Evolutionary conservation across 176 grass and related monocot genomes (phyloP), one percentile per base, ranked within the genome.

Genomic region (Triticum dicoccoides): DNA sequence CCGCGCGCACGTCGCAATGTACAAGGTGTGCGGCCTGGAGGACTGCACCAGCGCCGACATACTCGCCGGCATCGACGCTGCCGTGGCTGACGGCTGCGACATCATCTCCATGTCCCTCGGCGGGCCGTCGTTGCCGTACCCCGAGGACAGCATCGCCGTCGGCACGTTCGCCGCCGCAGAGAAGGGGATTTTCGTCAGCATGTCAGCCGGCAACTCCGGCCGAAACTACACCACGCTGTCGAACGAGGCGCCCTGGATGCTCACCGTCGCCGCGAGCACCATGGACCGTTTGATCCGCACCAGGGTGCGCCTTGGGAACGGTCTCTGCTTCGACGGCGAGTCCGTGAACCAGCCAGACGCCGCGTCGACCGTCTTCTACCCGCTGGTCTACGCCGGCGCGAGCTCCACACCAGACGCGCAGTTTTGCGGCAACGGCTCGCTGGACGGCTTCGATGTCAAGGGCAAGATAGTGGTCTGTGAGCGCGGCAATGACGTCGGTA

Each of bases 391-490:
- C 69, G 86, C 91, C 0, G 81, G 86, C 5, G 70, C 79, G 2
- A 87, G 87, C 75, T 35, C 32, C 2, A 68, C 20, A 3, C 82
- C 87, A 0, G 21, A 3, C n/a, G 66, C 83, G 4, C 2, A 67
- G 14, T 66, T 87, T 51, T 91, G 85, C 68, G 80, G 34, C 58
- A 84, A 67, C 27, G 80, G 80, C 5, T 80, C 80, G 10, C 75
- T 87, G 1, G 89, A 91, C 45, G 80, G 75, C 67, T 0, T 79
- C 0, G 56, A 89, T 18, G 87, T 94, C 25, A 88, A 38, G 76
- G 91, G 87, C 18, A 97, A 97, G 82, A 92, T 94, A 0, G 94
- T 92, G 4, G 30, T 92, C 29, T 97, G 94, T 49, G 65, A 78
- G 1, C 2, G 34, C 0, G 84, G 78, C 7, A 25, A 37, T 0